Evolutionary conservation across 73 alveolate genomes (phyloP).

Genomic region (Diophrys sp.): DNA sequence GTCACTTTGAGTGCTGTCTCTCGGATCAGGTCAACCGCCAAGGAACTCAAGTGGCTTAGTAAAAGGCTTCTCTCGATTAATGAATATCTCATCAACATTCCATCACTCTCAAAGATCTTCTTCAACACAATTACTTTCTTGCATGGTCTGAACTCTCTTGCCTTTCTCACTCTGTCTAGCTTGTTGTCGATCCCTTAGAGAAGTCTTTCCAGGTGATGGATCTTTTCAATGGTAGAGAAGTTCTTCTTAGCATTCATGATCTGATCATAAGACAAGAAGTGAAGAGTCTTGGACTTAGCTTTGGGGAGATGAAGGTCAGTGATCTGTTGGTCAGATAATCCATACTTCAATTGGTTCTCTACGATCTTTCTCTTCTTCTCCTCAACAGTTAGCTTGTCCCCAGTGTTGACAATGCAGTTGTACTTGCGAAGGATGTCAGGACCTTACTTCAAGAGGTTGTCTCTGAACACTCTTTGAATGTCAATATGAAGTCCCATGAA

Average conservation of each 20-base stretch:
- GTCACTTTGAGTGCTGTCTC: too few relatives aligned
- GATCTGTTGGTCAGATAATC: conserved; percentile 11
- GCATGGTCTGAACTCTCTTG: too few relatives aligned
- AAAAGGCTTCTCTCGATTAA: too few relatives aligned
- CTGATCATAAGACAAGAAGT: conserved; percentile 26
- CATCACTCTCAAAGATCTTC: too few relatives aligned
- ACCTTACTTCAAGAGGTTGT: conserved; percentile 59
- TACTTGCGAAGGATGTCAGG: conserved; percentile 67
- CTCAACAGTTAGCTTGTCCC: conserved; percentile 63
- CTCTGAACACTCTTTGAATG: conserved; percentile 59
- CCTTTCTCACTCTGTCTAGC: too few relatives aligned
- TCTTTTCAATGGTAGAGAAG: conserved; percentile 26
- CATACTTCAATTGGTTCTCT: conserved; percentile 38
- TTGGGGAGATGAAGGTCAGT: conserved; percentile 18
- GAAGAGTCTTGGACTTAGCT: conserved; percentile 3
- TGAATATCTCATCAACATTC: too few relatives aligned
- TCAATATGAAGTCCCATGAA: conserved; percentile 76
- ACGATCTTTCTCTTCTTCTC: conserved; percentile 55
- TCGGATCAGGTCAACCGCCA: too few relatives aligned
- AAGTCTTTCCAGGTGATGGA: conserved; percentile 29
- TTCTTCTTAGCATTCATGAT: conserved; percentile 20
- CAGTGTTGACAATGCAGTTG: conserved; percentile 78
- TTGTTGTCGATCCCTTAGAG: conserved; percentile 8
- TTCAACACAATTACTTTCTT: too few relatives aligned
- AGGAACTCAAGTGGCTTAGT: too few relatives aligned